Conservation (phyloP, 768 basidiomycete genomes). For the Termitomyces sp. region DNA sequence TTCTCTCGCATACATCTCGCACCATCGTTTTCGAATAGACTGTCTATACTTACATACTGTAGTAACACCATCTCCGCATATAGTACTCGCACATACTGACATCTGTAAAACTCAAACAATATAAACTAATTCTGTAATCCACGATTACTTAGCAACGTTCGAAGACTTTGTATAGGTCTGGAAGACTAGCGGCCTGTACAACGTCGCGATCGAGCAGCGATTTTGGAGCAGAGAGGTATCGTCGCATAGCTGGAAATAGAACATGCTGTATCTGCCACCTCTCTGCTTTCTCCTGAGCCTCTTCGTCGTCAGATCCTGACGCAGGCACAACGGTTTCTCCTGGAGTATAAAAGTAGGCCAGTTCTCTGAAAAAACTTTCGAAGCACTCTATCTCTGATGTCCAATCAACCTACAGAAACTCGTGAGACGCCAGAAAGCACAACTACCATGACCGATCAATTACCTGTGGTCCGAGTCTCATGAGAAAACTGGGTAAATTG, state of each 20-base stretch:
- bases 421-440: neutral
- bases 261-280: constrained; percentile 90
- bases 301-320: constrained; percentile 26
- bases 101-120: constrained; percentile 12
- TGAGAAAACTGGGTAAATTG: constrained; percentile 83
- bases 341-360: constrained; percentile 89
- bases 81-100: constrained; percentile 12
- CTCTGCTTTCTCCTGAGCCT: constrained; percentile 52
- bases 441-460: constrained; percentile 7
- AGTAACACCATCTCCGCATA: constrained; percentile 11
- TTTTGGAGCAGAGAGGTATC: constrained; percentile 68
- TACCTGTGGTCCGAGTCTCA: constrained; percentile 92
- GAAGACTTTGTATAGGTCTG: constrained; percentile 92
- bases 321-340: constrained; percentile 34
- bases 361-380: constrained; percentile 76
- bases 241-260: constrained; percentile 81
- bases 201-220: constrained; percentile 69
- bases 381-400: constrained; percentile 82
- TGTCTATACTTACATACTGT: constrained; percentile 15
- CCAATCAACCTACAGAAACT: constrained; percentile 75
- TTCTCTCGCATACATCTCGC: neutral
- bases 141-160: constrained; percentile 78
- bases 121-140: constrained; percentile 10
- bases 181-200: constrained; percentile 84
- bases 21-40: constrained; percentile 16